Conservation (phyloP, 306 rosid species). For the Arachis stenosperma region DNA sequence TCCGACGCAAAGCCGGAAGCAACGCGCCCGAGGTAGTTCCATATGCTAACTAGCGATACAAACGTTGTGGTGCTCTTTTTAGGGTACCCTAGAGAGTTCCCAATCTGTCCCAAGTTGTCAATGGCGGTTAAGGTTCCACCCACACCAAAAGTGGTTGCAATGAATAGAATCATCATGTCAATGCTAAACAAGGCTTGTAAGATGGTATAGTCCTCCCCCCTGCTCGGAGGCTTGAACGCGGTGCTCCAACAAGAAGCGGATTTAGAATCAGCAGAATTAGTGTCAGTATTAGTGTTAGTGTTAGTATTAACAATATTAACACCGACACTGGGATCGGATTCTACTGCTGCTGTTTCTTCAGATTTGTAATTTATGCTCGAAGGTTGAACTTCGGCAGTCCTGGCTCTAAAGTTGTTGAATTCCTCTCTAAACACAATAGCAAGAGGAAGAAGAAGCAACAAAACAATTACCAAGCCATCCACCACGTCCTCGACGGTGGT, state of each 20-base stretch:
- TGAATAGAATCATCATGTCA: slow-evolving; percentile 65
- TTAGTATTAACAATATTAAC: background rate
- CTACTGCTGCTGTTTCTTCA: no score
- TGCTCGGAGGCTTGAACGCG: slow-evolving; percentile 53
- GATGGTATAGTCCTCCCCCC: slow-evolving; percentile 77
- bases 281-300: background rate
- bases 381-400: slow-evolving; percentile 34
- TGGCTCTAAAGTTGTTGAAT: slow-evolving; percentile 35
- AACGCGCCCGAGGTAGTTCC: slow-evolving; percentile 72
- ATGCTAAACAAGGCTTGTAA: slow-evolving; percentile 68
- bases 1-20: slow-evolving; percentile 62
- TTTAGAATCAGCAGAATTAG: no score
- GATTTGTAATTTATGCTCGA: no score
- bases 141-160: slow-evolving; percentile 51
- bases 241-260: slow-evolving; percentile 42
- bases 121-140: slow-evolving; percentile 71
- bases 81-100: slow-evolving; percentile 63
- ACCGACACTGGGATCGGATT: background rate
- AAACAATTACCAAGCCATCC: slow-evolving; percentile 46
- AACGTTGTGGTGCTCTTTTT: slow-evolving; percentile 59
- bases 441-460: slow-evolving; percentile 58
- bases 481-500: slow-evolving; percentile 40
- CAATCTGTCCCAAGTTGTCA: slow-evolving; percentile 77
- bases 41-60: slow-evolving; percentile 71
- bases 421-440: slow-evolving; percentile 56